Evolutionary conservation across 257 asterid species (phyloP).

Genomic region (Nyctanthes arbortristis): DNA sequence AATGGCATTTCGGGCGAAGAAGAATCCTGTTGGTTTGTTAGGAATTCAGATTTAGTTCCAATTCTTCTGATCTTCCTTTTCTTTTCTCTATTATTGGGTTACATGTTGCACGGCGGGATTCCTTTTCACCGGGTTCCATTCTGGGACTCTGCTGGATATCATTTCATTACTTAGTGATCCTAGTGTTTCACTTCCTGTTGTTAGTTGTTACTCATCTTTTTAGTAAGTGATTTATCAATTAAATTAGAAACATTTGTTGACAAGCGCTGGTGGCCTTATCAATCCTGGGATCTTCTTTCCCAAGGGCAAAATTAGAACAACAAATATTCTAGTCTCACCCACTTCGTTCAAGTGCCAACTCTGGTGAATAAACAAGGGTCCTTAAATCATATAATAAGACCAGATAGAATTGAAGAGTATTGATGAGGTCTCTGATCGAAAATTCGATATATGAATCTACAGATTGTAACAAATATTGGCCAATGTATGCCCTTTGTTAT

Average conservation of each 20-base stretch:
- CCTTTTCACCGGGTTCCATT: slow-evolving; percentile 42
- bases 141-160: slow-evolving; percentile 5
- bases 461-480: slow-evolving; percentile 27
- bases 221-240: too few species aligned
- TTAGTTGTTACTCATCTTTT: too few species aligned
- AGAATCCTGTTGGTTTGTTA: slow-evolving; percentile 50
- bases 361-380: too few species aligned
- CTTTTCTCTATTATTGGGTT: slow-evolving; percentile 25
- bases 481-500: slow-evolving; percentile 37
- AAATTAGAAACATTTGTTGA: too few species aligned
- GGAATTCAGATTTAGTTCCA: slow-evolving; percentile 23
- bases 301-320: too few species aligned
- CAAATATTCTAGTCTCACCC: too few species aligned
- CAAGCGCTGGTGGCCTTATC: too few species aligned
- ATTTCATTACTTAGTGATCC: neutral
- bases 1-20: slow-evolving; percentile 42
- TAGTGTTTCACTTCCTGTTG: neutral
- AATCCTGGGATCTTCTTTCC: too few species aligned
- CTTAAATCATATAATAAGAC: too few species aligned
- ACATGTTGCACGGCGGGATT: slow-evolving; percentile 35
- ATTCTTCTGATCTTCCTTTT: slow-evolving; percentile 25
- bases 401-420: too few species aligned
- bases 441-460: slow-evolving; percentile 11
- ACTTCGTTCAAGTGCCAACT: too few species aligned
- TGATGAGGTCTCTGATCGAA: too few species aligned